Percentiles rank a stretch among this genome's conserved stretches.
phyloP scores from a whole-genome alignment of 2,329 filamentous ascomycete species.

The Colletotrichum sp. region DNA sequence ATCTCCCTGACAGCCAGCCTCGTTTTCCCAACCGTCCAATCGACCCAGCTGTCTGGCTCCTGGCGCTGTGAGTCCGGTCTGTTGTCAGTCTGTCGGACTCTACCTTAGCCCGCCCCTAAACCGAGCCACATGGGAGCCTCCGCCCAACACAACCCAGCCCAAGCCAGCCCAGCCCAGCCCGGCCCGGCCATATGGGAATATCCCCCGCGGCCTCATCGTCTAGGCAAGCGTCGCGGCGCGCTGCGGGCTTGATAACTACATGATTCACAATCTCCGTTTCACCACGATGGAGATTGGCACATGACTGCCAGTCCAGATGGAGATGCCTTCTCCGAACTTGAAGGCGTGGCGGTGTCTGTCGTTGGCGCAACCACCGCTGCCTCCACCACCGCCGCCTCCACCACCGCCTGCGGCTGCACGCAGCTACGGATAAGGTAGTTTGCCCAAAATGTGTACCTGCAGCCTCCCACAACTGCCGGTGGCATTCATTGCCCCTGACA shows the following conservation, averaged over 20 bases:
- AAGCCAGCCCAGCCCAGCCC: neutral
- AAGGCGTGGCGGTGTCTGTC: neutral
- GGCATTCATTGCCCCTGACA: neutral
- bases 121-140: neutral
- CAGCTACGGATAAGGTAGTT: neutral
- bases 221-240: neutral
- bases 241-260: neutral
- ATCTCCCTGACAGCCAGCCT: neutral
- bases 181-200: neutral
- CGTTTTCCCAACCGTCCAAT: neutral
- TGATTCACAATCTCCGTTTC: neutral
- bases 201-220: neutral
- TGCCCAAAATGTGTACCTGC: neutral
- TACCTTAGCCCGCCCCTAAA: neutral
- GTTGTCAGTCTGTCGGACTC: neutral
- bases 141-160: neutral
- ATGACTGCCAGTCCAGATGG: neutral
- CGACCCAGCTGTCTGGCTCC: neutral
- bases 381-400: neutral
- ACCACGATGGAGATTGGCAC: neutral
- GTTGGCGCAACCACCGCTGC: neutral
- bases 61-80: neutral
- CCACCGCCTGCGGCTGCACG: neutral
- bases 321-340: neutral
- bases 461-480: neutral